Percentiles rank a stretch among this genome's conserved stretches.
Conservation (phyloP, 2,329 filamentous ascomycete species). For the Fusarium caatingaense region DNA sequence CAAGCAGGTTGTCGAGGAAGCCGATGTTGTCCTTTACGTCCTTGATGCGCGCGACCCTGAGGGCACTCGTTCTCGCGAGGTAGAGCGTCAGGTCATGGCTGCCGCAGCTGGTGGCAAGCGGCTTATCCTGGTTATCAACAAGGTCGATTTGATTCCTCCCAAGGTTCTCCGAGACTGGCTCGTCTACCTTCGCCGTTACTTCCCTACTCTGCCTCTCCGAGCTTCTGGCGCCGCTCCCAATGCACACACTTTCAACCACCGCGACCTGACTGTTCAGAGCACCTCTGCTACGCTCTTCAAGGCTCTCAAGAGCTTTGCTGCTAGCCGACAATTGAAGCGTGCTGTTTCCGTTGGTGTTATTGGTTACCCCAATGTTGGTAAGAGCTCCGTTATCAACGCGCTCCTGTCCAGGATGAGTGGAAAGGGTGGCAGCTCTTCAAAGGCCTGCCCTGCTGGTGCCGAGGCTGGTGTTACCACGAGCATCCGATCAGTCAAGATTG, state of each 20-base stretch:
- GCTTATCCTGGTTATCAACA: constrained; percentile 92
- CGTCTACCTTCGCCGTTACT: constrained; percentile 83
- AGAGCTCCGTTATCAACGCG: constrained; percentile 96
- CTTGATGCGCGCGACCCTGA: constrained; percentile 92
- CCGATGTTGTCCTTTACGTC: constrained; percentile 92
- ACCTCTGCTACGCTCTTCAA: constrained; percentile 88
- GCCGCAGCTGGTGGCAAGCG: constrained; percentile 85
- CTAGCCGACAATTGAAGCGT: constrained; percentile 85
- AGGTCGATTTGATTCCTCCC: constrained; percentile 90
- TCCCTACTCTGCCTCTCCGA: constrained; percentile 89
- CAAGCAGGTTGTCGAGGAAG: constrained; percentile 89
- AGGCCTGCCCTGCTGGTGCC: constrained; percentile 85
- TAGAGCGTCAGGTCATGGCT: constrained; percentile 93
- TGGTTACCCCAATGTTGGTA: constrained; percentile 95
- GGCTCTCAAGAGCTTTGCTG: constrained; percentile 89
- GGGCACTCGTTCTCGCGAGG: constrained; percentile 88
- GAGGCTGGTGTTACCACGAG: constrained; percentile 93
- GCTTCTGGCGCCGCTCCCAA: constrained; percentile 86
- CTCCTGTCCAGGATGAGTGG: constrained; percentile 81
- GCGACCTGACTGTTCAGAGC: constrained; percentile 85
- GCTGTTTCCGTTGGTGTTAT: constrained; percentile 93
- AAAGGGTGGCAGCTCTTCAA: constrained; percentile 66
- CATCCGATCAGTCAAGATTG: constrained; percentile 90
- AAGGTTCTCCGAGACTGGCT: constrained; percentile 88
- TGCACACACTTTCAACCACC: constrained; percentile 92